phyloP scores from a whole-genome alignment of 2,329 filamentous ascomycete species.

The Metarhizium sp. region DNA sequence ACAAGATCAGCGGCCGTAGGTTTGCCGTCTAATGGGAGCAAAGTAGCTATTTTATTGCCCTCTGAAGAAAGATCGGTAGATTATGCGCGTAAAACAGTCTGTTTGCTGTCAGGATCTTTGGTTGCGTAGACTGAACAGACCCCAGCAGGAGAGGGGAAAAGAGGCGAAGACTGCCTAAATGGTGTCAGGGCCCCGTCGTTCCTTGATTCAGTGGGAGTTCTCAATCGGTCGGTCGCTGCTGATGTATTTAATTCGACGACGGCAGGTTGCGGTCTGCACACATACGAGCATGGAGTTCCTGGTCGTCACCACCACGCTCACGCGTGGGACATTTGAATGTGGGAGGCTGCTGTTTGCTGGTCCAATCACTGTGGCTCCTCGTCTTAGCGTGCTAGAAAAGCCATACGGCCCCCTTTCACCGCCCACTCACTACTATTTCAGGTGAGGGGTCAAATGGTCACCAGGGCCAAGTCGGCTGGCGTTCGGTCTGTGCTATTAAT shows the following conservation, averaged over 20 bases:
- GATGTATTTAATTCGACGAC: not conserved
- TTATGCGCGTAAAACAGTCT: not conserved
- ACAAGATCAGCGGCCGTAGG: not conserved
- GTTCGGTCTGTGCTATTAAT: no score
- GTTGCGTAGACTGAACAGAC: not conserved
- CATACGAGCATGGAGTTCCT: not conserved
- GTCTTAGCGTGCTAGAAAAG: not conserved
- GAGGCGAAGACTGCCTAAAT: not conserved
- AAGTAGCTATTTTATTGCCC: not conserved
- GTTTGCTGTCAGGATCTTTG: not conserved
- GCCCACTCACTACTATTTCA: not conserved
- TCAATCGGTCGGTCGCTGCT: not conserved
- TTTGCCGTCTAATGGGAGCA: not conserved
- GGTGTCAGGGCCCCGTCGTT: not conserved
- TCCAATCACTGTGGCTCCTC: not conserved
- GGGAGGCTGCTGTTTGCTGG: not conserved
- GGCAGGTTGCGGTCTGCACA: not conserved
- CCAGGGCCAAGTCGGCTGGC: not conserved
- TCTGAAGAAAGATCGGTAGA: not conserved
- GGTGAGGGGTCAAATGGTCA: not conserved
- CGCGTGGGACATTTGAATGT: not conserved
- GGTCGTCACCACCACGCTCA: not conserved
- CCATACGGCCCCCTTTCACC: not conserved
- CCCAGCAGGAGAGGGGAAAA: not conserved
- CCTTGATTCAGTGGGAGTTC: no score